phyloP scores from a whole-genome alignment of 305 asterid genomes.

The Solanum hybrid region DNA sequence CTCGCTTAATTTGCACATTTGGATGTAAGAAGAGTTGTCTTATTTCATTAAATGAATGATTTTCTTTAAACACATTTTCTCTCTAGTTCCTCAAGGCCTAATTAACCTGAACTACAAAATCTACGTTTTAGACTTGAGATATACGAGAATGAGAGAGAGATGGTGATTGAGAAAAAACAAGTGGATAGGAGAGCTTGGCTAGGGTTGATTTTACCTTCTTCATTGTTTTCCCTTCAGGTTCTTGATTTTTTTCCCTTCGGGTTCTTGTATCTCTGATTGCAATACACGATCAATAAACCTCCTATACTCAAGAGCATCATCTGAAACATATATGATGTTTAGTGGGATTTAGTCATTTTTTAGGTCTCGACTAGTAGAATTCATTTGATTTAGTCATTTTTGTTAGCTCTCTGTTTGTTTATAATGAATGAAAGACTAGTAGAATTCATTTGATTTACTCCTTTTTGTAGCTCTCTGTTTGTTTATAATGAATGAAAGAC shows the following conservation, averaged over 20 bases:
- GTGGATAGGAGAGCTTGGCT: background rate
- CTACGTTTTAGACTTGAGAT: too few relatives aligned
- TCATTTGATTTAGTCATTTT: background rate
- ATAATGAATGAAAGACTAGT: background rate
- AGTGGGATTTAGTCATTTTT: background rate
- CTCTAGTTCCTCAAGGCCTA: background rate
- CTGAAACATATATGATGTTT: background rate
- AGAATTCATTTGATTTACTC: background rate
- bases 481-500: background rate
- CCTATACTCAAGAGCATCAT: background rate
- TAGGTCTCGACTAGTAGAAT: background rate
- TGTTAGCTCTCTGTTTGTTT: background rate
- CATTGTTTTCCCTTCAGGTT: background rate
- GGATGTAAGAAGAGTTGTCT: background rate
- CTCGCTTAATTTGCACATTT: background rate
- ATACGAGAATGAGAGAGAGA: too few relatives aligned
- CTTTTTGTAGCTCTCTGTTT: background rate
- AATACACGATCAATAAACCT: background rate
- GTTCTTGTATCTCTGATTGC: background rate
- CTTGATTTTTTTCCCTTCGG: background rate
- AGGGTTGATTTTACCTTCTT: background rate
- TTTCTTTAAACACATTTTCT: background rate
- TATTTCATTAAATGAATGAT: background rate
- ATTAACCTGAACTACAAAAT: background rate
- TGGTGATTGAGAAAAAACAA: too few relatives aligned